phyloP scores from a whole-genome alignment of 257 asterid genomes.

The Solanum sparsipilum region DNA sequence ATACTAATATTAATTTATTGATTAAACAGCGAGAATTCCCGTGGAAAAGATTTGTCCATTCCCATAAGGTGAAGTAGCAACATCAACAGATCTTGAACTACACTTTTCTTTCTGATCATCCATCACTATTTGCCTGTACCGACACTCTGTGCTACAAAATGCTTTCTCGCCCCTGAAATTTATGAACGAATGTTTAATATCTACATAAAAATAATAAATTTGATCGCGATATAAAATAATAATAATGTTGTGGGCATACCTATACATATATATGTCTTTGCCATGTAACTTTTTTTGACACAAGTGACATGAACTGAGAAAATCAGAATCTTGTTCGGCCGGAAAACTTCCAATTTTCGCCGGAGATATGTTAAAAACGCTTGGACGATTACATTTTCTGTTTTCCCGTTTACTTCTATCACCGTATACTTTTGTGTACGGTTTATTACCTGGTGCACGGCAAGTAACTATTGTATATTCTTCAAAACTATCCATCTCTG shows the following conservation, averaged over 20 bases:
- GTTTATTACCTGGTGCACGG: slow-evolving; percentile 38
- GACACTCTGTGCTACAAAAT: slow-evolving; percentile 84
- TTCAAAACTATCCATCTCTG: slow-evolving; percentile 26
- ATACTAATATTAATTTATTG: background rate
- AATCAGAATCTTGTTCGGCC: slow-evolving; percentile 44
- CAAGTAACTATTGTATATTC: slow-evolving; percentile 68
- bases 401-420: slow-evolving; percentile 17
- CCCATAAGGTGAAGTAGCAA: slow-evolving; percentile 21
- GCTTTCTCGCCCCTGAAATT: slow-evolving; percentile 80
- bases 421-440: slow-evolving; percentile 43
- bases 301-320: slow-evolving; percentile 56
- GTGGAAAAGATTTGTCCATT: slow-evolving; percentile 41
- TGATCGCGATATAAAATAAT: background rate
- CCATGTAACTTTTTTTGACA: slow-evolving; percentile 72
- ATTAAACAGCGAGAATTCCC: slow-evolving; percentile 56
- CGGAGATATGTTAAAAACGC: slow-evolving; percentile 64
- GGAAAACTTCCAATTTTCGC: slow-evolving; percentile 19
- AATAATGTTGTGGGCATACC: slow-evolving; percentile 23
- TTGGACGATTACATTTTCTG: slow-evolving; percentile 8
- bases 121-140: slow-evolving; percentile 56
- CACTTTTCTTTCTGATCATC: slow-evolving; percentile 69
- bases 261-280: slow-evolving; percentile 83
- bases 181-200: background rate
- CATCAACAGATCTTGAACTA: slow-evolving; percentile 18
- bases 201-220: too few species aligned